A percentile compares a stretch with the other conserved stretches of the same genome.
Conservation (phyloP, 352 stramenopile species). For the Phytopythium delawarense region DNA sequence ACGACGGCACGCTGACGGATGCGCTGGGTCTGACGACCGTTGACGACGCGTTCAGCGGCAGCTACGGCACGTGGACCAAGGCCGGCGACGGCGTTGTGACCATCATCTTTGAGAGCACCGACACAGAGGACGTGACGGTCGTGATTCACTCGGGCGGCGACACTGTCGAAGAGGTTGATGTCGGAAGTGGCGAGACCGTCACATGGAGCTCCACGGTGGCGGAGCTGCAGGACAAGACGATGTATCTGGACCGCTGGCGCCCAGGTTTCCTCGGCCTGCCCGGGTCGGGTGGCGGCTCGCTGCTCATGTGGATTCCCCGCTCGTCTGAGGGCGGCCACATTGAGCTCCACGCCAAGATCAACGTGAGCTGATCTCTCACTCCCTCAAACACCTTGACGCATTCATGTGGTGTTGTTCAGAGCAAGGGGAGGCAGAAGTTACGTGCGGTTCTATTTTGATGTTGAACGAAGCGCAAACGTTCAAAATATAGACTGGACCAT, state of each 20-base stretch:
- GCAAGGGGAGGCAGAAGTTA: not conserved
- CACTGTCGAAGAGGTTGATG: conserved; percentile 26
- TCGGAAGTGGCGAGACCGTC: conserved; percentile 28
- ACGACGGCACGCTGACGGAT: conserved; percentile 34
- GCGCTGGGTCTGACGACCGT: conserved; percentile 39
- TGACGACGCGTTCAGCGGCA: conserved; percentile 41
- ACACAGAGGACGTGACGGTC: conserved; percentile 37
- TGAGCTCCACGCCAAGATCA: conserved; percentile 45
- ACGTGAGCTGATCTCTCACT: conserved; percentile 20
- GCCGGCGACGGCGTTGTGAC: conserved; percentile 29
- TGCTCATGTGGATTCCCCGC: conserved; percentile 54
- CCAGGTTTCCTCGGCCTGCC: conserved; percentile 48
- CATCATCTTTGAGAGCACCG: conserved; percentile 37
- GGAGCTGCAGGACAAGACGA: conserved; percentile 43
- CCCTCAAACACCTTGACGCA: not conserved
- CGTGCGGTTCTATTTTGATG: not conserved
- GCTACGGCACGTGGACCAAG: conserved; percentile 37
- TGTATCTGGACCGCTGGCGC: conserved; percentile 70
- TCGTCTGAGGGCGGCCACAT: conserved; percentile 33
- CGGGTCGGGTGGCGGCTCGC: conserved; percentile 51
- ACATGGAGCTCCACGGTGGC: conserved; percentile 34
- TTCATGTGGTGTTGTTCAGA: not conserved
- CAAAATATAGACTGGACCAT: not conserved
- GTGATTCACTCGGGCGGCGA: conserved; percentile 36
- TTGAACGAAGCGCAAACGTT: not conserved